Evolutionary conservation across 225 moss, liverwort and hornwort genomes (phyloP).

Genomic region (Bryoerythrophyllum caledonicum): DNA sequence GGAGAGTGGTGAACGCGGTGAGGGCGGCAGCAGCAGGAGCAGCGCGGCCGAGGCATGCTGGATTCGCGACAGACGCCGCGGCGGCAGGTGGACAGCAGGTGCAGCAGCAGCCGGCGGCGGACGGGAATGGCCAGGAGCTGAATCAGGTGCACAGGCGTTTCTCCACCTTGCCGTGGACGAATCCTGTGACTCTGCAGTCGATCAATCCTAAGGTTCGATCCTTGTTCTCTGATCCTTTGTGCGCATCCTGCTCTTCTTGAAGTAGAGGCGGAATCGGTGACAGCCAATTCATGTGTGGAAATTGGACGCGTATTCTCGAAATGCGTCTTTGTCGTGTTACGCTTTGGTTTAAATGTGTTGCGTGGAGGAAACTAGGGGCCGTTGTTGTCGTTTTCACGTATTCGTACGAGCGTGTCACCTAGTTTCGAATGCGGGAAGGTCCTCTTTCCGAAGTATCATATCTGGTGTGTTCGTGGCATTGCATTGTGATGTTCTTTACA

Average conservation of each 20-base stretch:
- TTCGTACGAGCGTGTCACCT: background rate
- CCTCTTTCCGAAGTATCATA: background rate
- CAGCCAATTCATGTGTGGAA: background rate
- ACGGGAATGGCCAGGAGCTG: slow-evolving; percentile 21
- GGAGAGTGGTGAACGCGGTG: slow-evolving; percentile 39
- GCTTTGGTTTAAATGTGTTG: background rate
- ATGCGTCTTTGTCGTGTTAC: background rate
- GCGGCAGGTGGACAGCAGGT: slow-evolving; percentile 17
- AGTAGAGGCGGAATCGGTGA: too few relatives aligned
- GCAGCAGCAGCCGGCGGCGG: background rate
- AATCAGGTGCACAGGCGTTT: slow-evolving; percentile 43
- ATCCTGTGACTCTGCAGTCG: slow-evolving; percentile 64
- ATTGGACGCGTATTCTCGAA: background rate
- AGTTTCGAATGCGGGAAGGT: background rate
- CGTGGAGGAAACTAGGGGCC: background rate
- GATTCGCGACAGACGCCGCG: slow-evolving; percentile 26
- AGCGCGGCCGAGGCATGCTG: slow-evolving; percentile 46
- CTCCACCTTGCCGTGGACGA: slow-evolving; percentile 77
- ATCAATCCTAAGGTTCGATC: slow-evolving; percentile 79
- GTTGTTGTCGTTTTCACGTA: background rate
- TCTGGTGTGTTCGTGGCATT: slow-evolving; percentile 2
- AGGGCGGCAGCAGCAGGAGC: slow-evolving; percentile 44
- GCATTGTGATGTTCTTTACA: background rate
- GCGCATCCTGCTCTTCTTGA: background rate
- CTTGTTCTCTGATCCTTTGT: background rate